Base-by-base conservation (phyloP, 148 eudicot genomes). In the Agrostemma githago region DNA sequence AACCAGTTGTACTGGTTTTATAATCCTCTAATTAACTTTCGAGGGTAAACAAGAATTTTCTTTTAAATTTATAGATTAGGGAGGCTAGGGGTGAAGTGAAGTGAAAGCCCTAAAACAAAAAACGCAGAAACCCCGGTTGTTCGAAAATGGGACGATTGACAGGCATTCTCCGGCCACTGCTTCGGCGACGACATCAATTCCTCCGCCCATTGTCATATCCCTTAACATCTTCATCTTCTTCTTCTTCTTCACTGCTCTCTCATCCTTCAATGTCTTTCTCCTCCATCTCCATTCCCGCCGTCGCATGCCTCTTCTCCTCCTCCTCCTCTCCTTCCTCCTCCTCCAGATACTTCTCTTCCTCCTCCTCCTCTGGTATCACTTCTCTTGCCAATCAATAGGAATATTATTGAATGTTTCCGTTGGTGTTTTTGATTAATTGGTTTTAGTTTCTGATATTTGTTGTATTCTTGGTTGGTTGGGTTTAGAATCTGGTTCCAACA, bases 401-500 rank as follows among this genome's bases (percentile, higher is more conserved):
- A 7, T 40, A 44, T 51, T 21, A 15, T 70, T 21, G 16, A 21
- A 48, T 2, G 38, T 48, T 70, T 48, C 15, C 3, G 20, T 9
- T 19, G n/a, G 16, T 1, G 16, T 37, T 37, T 39, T 38, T 3
- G 17, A 5, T n/a, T 10, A 3, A 6, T 14, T 15, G 3, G 2
- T 8, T 4, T 8, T 14, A 54, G 64, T 34, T 38, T 8, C 37
- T 59, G 16, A 37, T 76, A 19, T 21, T 46, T 64, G 56, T 57
- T 44, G 19, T 41, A 48, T 10, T 43, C 68, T 56, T 26, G 84
- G 80, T 26, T 26, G 34, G 34, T 26, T 26, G 34, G 34, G 34
- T 72, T 42, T 68, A 78, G 82, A 81, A 57, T n/a, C 56, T 39
- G 78, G 89, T 64, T 82, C 90, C 14, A 93, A 91, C 14, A 93